Evolutionary conservation across 2,329 filamentous ascomycete species (phyloP).

Genomic region (Alternaria incomplexa): DNA sequence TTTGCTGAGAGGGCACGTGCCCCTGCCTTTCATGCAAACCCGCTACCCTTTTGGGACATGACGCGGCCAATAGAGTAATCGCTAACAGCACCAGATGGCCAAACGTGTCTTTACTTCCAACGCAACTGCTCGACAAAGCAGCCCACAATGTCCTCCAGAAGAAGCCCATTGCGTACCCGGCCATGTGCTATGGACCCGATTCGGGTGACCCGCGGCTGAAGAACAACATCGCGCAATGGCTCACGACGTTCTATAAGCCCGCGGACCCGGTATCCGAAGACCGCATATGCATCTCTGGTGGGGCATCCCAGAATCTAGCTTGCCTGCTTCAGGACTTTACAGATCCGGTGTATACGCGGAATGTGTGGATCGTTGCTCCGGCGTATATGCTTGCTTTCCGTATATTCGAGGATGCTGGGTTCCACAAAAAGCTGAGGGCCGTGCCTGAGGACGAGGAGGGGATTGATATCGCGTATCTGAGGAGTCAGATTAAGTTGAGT

Average conservation of each 20-base stretch:
- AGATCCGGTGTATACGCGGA: conserved; percentile 75
- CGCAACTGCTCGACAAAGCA: conserved; percentile 65
- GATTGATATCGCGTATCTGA: conserved; percentile 70
- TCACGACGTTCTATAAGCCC: conserved; percentile 66
- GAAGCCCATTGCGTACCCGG: conserved; percentile 64
- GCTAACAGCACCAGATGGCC: conserved; percentile 65
- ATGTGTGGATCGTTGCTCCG: conserved; percentile 81
- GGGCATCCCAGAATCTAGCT: conserved; percentile 82
- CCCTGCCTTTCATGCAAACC: conserved; percentile 5
- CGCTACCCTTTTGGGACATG: conserved; percentile 13
- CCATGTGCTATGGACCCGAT: conserved; percentile 82
- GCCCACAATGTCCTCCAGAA: conserved; percentile 67
- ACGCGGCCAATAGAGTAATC: conserved; percentile 20
- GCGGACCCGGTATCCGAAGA: conserved; percentile 55
- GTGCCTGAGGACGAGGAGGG: conserved; percentile 81
- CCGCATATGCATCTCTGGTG: conserved; percentile 81
- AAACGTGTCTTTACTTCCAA: conserved; percentile 68
- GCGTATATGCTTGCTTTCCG: conserved; percentile 84
- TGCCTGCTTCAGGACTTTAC: conserved; percentile 80
- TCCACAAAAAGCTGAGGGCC: conserved; percentile 68
- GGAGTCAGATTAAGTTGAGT: conserved; percentile 57
- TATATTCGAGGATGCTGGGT: conserved; percentile 83
- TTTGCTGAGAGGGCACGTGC: conserved; percentile 44
- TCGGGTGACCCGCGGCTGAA: conserved; percentile 65
- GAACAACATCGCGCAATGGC: conserved; percentile 71